These are phyloP conservation scores for Trichocomaceae sp. DNA, from an alignment of 2,329 filamentous ascomycete genomes.

Conservation along the genomic window DNA sequence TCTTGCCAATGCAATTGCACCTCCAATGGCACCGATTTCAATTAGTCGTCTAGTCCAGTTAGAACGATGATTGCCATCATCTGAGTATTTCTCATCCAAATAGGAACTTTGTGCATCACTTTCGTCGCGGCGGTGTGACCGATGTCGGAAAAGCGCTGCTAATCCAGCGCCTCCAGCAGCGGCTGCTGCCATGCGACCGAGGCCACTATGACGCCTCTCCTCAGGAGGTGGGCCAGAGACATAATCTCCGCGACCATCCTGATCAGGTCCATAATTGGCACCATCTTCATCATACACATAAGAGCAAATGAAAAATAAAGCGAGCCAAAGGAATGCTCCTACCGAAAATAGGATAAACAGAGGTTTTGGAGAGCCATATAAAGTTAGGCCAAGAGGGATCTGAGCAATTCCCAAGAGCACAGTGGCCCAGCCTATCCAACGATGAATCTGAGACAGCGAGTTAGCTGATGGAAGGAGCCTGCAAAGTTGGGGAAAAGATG, in stretches of 20 bases:
- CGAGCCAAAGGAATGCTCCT: conserved; percentile 65
- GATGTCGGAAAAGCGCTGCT: conserved; percentile 43
- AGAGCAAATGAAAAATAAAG: conserved; percentile 72
- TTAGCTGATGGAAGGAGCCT: background rate
- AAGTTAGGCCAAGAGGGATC: conserved; percentile 77
- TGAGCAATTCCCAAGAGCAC: conserved; percentile 79
- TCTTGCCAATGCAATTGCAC: conserved; percentile 57
- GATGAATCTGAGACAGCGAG: conserved; percentile 58
- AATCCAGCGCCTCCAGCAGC: conserved; percentile 54
- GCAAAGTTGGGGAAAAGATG: background rate
- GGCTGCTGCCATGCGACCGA: conserved; percentile 47
- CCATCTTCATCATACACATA: conserved; percentile 54
- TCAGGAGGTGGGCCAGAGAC: conserved; percentile 46
- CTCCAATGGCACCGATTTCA: conserved; percentile 55
- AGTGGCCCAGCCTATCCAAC: conserved; percentile 75
- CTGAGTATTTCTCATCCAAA: conserved; percentile 59
- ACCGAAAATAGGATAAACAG: conserved; percentile 82
- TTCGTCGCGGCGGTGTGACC: conserved; percentile 39
- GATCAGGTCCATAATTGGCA: conserved; percentile 49
- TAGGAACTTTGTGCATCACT: conserved; percentile 49
- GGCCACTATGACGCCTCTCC: conserved; percentile 37
- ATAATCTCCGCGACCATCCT: conserved; percentile 55
- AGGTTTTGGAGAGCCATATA: conserved; percentile 82
- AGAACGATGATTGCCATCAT: conserved; percentile 45
- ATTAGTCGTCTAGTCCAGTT: conserved; percentile 54